Evolutionary conservation across 257 asterid species (phyloP), one percentile per base, ranked within the genome.

Genomic region (Paulownia fortunei): DNA sequence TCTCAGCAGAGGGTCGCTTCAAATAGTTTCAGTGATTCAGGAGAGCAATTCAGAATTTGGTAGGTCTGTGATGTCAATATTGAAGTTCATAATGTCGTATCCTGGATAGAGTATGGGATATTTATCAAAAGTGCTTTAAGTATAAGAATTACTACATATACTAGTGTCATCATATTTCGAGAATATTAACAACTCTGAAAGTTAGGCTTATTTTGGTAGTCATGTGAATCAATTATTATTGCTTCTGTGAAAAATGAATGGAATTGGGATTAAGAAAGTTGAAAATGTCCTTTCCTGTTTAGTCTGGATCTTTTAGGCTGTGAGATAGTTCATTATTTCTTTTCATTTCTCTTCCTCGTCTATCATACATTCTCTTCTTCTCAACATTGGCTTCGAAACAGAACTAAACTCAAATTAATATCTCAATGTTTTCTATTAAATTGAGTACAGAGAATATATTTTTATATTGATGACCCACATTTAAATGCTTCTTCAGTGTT

Each of bases 191-290:
- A 59, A 77, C 47, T 78, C 5, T 37, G n/a, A 67, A 55, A 66
- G n/a, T 26, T 73, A n/a, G 63, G 51, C 27, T 42, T 16, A 24
- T 16, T 64, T 12, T 52, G 13, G 24, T 52, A 37, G 59, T 27
- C 21, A n/a, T 73, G 36, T 41, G 30, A 78, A 54, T 62, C 30
- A 69, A 51, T 24, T 41, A 8, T 46, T 74, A 67, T n/a, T 30
- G 56, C 41, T 73, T 69, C 65, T 69, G 74, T 39, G 30, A 61
- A 68, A 42, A 49, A 55, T 51, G 8, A n/a, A 59, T 10, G 74
- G 44, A 39, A 60, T 71, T 21, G 65, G 49, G 59, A 44, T 21
- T 37, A 10, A 34, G 36, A 13, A 49, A 11, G 32, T 52, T 3
- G 11, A 41, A 16, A 47, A 23, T n/a, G 8, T 36, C 26, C 11